Percentiles rank a stretch among this genome's conserved stretches.
phyloP scores from a whole-genome alignment of 306 rosid species.

The Echinosophora koreensis region DNA sequence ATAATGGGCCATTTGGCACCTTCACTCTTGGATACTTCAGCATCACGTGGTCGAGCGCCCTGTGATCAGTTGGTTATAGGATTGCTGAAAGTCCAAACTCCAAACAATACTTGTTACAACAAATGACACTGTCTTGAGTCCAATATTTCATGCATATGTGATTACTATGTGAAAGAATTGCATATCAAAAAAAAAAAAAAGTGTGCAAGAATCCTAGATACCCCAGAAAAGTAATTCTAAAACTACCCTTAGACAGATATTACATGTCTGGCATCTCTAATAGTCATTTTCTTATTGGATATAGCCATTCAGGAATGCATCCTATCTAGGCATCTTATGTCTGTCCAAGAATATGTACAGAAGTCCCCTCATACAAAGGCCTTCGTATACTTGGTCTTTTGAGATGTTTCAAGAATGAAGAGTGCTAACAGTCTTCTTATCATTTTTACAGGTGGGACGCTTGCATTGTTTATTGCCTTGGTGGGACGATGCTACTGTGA shows the following conservation, averaged over 20 bases:
- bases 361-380: slow-evolving; percentile 18
- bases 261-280: slow-evolving; percentile 2
- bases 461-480: slow-evolving; percentile 88
- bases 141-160: background rate
- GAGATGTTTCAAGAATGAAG: slow-evolving; percentile 32
- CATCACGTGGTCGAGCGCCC: slow-evolving; percentile 24
- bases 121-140: background rate
- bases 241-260: background rate
- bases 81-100: slow-evolving; percentile 5
- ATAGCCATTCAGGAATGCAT: background rate
- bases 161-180: background rate
- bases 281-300: slow-evolving; percentile 2
- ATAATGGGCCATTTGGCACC: slow-evolving; percentile 5
- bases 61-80: slow-evolving; percentile 10
- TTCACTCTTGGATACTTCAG: slow-evolving; percentile 16
- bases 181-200: no score
- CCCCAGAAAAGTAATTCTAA: background rate
- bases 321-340: slow-evolving; percentile 5
- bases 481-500: slow-evolving; percentile 90
- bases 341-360: background rate
- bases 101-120: background rate
- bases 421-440: slow-evolving; percentile 37
- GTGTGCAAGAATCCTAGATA: background rate
- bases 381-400: slow-evolving; percentile 24
- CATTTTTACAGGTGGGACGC: slow-evolving; percentile 70